These are phyloP conservation scores for Acorus gramineus DNA, from an alignment of 106 monocot species.

Conservation along the genomic window DNA sequence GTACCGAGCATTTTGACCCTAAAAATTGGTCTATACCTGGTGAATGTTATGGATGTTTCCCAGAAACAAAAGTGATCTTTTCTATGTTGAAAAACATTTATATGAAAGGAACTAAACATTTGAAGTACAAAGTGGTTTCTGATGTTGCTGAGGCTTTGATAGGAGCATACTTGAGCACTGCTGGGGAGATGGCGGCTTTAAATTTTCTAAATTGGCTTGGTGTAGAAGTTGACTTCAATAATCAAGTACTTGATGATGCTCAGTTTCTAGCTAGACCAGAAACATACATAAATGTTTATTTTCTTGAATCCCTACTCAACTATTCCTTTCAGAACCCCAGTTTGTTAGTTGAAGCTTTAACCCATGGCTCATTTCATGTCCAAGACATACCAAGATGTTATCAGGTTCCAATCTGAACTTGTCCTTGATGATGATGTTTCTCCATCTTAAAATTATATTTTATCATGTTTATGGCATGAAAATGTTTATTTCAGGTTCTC, in stretches of 20 bases:
- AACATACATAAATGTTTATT: conserved; percentile 31
- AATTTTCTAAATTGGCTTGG: conserved; percentile 39
- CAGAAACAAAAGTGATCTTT: conserved; percentile 1
- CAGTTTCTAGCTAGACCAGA: conserved; percentile 15
- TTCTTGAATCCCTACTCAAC: conserved; percentile 32
- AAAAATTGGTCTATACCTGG: conserved; percentile 40
- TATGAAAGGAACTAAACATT: conserved; percentile 17
- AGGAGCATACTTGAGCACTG: conserved; percentile 39
- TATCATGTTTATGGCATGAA: neutral
- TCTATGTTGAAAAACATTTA: conserved; percentile 16
- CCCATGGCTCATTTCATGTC: conserved; percentile 62
- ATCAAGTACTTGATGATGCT: conserved; percentile 14
- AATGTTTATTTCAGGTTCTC: too few relatives aligned
- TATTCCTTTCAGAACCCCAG: conserved; percentile 42
- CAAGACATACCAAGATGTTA: conserved; percentile 44
- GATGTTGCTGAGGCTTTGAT: conserved; percentile 58
- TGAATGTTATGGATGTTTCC: neutral
- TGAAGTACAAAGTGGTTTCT: conserved; percentile 44
- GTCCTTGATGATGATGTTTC: neutral
- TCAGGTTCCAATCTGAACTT: conserved; percentile 31
- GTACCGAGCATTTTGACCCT: conserved; percentile 34
- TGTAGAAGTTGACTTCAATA: conserved; percentile 17
- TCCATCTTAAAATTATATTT: too few relatives aligned
- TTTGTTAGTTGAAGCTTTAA: conserved; percentile 63
- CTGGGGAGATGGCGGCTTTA: conserved; percentile 37